A percentile compares a stretch with the other conserved stretches of the same genome.
Conservation (phyloP, 2,329 filamentous ascomycete species). For the Aspergillus sp. region DNA sequence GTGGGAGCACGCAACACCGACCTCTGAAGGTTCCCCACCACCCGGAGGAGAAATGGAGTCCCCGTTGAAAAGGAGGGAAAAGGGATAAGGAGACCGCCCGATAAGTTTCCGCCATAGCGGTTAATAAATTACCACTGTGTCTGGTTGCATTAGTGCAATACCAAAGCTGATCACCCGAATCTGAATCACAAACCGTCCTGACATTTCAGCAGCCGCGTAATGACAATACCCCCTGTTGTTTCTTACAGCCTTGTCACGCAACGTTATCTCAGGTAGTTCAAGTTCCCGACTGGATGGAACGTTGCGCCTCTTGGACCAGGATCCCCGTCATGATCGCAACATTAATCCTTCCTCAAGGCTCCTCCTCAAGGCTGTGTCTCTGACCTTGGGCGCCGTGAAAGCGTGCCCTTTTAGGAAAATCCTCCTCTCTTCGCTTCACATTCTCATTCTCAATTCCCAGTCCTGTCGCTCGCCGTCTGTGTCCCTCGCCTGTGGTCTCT, state of each 20-base stretch:
- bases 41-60: conserved; percentile 8
- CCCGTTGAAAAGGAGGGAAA: background rate
- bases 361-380: background rate
- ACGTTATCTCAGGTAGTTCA: background rate
- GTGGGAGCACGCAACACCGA: conserved; percentile 14
- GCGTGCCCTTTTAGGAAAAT: background rate
- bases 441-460: background rate
- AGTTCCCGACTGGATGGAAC: conserved; percentile 29
- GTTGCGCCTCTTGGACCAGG: conserved; percentile 26
- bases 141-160: conserved; percentile 19
- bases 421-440: background rate
- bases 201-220: conserved; percentile 7
- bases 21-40: conserved; percentile 8
- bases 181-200: conserved; percentile 5
- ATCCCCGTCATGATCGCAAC: conserved; percentile 14
- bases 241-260: conserved; percentile 5
- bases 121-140: conserved; percentile 18
- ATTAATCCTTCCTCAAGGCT: background rate
- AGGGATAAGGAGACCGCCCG: background rate
- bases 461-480: background rate
- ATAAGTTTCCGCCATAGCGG: conserved; percentile 19
- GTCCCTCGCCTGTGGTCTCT: too few relatives aligned
- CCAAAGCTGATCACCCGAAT: background rate
- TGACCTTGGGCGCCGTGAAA: background rate
- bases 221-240: conserved; percentile 10